Evolutionary conservation across 129 eudicot genomes (phyloP).

Genomic region (Lactuca saligna): DNA sequence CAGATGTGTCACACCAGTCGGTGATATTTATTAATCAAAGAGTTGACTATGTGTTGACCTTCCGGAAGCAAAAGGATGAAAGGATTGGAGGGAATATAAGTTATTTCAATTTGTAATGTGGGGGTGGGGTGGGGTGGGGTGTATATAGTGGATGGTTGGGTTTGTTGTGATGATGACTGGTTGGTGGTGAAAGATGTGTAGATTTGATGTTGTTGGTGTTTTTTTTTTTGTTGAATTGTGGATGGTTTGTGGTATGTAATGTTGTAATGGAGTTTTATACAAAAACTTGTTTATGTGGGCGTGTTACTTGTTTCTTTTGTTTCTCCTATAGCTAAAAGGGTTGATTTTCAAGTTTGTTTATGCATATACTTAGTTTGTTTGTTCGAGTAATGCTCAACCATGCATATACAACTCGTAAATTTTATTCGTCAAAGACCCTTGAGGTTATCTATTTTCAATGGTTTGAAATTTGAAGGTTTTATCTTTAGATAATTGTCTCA

Average conservation of each 20-base stretch:
- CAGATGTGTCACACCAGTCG: constrained; percentile 42
- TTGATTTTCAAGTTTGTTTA: too few species aligned
- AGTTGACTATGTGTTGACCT: constrained; percentile 1
- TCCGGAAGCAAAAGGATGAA: constrained; percentile 21
- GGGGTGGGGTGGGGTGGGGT: constrained; percentile 22
- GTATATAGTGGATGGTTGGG: constrained; percentile 33
- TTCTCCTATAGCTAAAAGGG: too few species aligned
- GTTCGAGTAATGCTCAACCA: too few species aligned
- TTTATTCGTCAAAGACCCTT: too few species aligned
- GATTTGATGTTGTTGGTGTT: constrained; percentile 2
- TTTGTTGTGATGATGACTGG: constrained; percentile 21
- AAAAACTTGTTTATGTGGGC: background rate
- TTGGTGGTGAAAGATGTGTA: constrained; percentile 27
- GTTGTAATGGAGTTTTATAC: background rate
- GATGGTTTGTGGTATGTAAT: background rate
- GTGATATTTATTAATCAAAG: constrained; percentile 8
- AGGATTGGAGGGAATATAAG: background rate
- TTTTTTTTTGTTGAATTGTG: constrained; percentile 10
- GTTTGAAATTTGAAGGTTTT: too few species aligned
- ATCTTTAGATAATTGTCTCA: too few species aligned
- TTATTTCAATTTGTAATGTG: background rate
- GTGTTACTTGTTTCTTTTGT: too few species aligned
- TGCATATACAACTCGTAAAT: too few species aligned
- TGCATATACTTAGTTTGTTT: too few species aligned
- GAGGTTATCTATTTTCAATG: too few species aligned